Evolutionary conservation across 1,139 yeast species (phyloP), one percentile per base, ranked within the genome.

Genomic region (Lodderomyces margitis): DNA sequence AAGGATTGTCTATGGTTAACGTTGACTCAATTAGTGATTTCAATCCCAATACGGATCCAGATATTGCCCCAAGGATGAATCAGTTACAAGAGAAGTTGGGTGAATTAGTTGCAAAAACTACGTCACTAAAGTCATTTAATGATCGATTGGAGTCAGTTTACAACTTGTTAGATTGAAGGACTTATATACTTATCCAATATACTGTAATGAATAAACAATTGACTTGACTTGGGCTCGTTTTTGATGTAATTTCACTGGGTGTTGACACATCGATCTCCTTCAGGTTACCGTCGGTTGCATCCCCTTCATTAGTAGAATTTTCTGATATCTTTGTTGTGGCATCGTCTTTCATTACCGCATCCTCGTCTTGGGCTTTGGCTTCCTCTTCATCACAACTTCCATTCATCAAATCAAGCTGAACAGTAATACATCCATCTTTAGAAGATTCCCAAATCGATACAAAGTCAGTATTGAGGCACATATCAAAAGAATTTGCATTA

Each of bases 391-490:
- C 34, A 11, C 8, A 20, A 15, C 11, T 14, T 20, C n/a, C 34
- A 20, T 19, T 19, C 21, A 20, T 19, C 14, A 15, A 23, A 23
- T 34, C 37, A n/a, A 57, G 38, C 33, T 55, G 53, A 12, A 66
- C 41, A 5, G 56, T 56, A 7, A 64, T 49, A 42, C 60, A 66
- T 1, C 76, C 76, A 48, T 70, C 76, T 40, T 55, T 65, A 7
- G 55, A 57, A 5, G 54, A 40, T 38, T 70, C 75, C 76, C 77
- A 71, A 2, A 61, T 59, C 1, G 74, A 69, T 7, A 66, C 69
- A 43, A 68, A 59, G 20, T 56, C 56, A 2, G 70, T 49, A 4
- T 42, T 34, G 12, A 67, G 49, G 12, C 45, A 46, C 36, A 62
- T 44, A 23, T 60, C 56, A 34, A 36, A 21, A 21, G 36, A 11